Base-by-base conservation (phyloP, 2,329 filamentous ascomycete genomes). In the Diplodia scrobiculata region DNA sequence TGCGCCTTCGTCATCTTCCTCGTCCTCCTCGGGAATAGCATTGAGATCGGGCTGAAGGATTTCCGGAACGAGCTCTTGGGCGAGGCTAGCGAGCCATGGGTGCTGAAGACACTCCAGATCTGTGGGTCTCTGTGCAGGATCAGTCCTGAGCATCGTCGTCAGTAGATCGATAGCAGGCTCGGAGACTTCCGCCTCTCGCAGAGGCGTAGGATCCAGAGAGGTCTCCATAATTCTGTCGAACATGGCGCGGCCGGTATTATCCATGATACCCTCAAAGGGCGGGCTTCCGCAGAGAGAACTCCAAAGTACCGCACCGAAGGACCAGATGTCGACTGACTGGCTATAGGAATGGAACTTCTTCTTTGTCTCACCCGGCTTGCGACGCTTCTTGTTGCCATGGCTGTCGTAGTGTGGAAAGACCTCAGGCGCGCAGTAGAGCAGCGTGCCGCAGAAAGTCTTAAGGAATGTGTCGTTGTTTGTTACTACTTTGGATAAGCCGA, bases 311-410 rank as follows among this genome's bases (percentile, higher is more conserved):
- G 93, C 95, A 17, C 91, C 95, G 54, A 97, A 86, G 0, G 95
- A 98, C 94, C 95, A 99, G 68, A 97, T 91, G 74, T 99, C 95
- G 36, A 98, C 91, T 1, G 92, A 91, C 68, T 96, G 91, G 73
- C 89, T 91, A 76, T 99, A 99, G 25, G 91, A 88, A 72, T 78
- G 81, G 79, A 73, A 83, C 17, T 73, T 70, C n/a, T 71, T 73
- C 41, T 74, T 74, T 14, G 55, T 17, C 50, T 68, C 64, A 3
- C 58, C 77, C 48, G 81, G 80, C 45, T 81, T 74, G 47, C 88
- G 86, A 71, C 87, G 84, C 70, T 87, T 89, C 66, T 84, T 84
- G n/a, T 87, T 84, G 36, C 84, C 83, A 67, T 88, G 84, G n/a
- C 86, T 82, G 70, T 87, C 82, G 71, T 90, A 88, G 72, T 96